Percentiles rank a stretch among this genome's conserved stretches.
Conservation (phyloP, 495 filamentous ascomycete genomes). For the Aspergillus bertholletiae region DNA sequence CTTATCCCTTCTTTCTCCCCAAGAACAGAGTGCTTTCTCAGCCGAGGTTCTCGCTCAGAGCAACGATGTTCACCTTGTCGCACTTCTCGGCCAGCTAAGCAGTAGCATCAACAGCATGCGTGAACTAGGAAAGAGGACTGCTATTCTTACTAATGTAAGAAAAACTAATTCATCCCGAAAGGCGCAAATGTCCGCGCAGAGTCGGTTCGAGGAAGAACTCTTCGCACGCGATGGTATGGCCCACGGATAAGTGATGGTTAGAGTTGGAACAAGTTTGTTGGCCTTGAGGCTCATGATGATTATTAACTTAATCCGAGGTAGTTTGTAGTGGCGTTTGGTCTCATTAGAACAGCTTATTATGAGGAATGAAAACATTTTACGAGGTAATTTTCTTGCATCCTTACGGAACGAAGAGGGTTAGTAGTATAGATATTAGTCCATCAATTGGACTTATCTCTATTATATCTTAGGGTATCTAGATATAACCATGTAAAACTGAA, state of each 20-base stretch:
- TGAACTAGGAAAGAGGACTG: conserved; percentile 69
- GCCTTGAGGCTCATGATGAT: conserved; percentile 8
- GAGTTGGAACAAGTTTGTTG: background rate
- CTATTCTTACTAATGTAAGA: conserved; percentile 53
- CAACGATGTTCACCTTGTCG: conserved; percentile 74
- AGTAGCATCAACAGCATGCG: conserved; percentile 62
- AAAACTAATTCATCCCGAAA: conserved; percentile 23
- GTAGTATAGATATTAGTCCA: no score
- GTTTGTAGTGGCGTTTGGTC: background rate
- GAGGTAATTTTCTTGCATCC: background rate
- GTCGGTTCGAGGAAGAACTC: conserved; percentile 29
- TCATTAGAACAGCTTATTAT: background rate
- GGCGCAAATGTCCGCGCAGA: conserved; percentile 18
- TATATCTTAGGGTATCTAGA: no score
- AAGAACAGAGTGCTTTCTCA: conserved; percentile 53
- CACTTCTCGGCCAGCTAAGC: conserved; percentile 65
- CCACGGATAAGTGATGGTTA: background rate
- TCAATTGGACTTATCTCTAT: no score
- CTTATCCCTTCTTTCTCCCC: conserved; percentile 49
- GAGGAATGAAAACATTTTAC: background rate
- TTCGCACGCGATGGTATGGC: conserved; percentile 12
- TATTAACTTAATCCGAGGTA: background rate
- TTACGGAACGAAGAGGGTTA: no score
- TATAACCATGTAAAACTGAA: background rate
- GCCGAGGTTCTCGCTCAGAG: conserved; percentile 64